Percentiles rank a stretch among this genome's conserved stretches.
Conservation (phyloP, 2,329 filamentous ascomycete genomes). For the Dactylellina parvicollis region DNA sequence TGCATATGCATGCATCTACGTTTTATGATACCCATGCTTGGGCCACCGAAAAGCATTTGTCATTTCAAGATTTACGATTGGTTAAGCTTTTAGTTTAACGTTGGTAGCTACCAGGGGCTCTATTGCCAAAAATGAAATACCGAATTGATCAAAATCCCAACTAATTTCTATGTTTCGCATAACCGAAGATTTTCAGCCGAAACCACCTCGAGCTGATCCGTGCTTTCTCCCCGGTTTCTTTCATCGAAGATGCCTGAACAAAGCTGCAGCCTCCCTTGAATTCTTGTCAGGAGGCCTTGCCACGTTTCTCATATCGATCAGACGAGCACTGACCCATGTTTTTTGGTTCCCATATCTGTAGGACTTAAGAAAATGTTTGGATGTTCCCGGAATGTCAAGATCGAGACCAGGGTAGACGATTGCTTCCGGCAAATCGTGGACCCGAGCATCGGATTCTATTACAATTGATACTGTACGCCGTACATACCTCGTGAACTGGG, state of each 20-base stretch:
- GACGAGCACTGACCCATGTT: constrained; percentile 38
- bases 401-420: constrained; percentile 11
- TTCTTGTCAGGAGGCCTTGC: constrained; percentile 17
- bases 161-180: not conserved
- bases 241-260: not conserved
- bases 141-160: constrained; percentile 5
- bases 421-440: constrained; percentile 17
- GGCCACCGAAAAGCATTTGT: constrained; percentile 49
- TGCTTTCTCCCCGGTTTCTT: constrained; percentile 29
- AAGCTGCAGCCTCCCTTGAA: not conserved
- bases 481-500: not conserved
- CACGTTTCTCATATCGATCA: constrained; percentile 37
- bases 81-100: constrained; percentile 9
- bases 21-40: constrained; percentile 53
- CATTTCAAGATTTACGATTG: not conserved
- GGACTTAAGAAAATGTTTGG: not conserved
- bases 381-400: constrained; percentile 12
- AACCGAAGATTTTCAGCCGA: constrained; percentile 9
- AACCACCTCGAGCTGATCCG: not conserved
- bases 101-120: not conserved
- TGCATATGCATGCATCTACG: not conserved
- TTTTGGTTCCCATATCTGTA: constrained; percentile 11
- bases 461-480: not conserved
- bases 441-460: not conserved
- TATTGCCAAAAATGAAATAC: not conserved